These are phyloP conservation scores for Candida sp. DNA, from an alignment of 1,139 yeast genomes.

Conservation along the genomic window DNA sequence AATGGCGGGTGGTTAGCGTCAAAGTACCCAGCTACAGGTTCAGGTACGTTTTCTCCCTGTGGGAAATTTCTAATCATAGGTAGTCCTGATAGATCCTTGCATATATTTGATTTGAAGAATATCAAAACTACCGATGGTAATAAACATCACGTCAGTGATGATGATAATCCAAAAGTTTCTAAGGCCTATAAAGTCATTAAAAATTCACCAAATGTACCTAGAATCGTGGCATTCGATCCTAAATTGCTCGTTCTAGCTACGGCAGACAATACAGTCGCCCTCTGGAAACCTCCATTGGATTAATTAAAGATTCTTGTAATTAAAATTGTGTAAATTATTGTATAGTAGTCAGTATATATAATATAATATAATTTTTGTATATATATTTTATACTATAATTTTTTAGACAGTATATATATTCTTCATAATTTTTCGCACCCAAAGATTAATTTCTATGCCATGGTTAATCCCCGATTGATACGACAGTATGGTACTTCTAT, in stretches of 20 bases:
- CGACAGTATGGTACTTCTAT: not conserved
- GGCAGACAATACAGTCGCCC: constrained; percentile 58
- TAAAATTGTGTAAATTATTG: too few relatives aligned
- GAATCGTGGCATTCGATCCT: constrained; percentile 75
- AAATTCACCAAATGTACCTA: constrained; percentile 43
- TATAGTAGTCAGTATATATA: too few relatives aligned
- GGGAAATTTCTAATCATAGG: constrained; percentile 72
- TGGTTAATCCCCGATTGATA: not conserved
- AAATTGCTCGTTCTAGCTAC: constrained; percentile 73
- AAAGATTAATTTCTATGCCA: too few relatives aligned
- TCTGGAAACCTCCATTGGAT: constrained; percentile 34
- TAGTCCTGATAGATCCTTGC: constrained; percentile 52
- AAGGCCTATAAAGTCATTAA: constrained; percentile 14
- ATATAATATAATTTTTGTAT: too few relatives aligned
- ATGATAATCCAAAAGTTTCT: constrained; percentile 16
- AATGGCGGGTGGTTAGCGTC: constrained; percentile 20
- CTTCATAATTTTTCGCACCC: not conserved
- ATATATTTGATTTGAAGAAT: constrained; percentile 59
- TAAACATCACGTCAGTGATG: constrained; percentile 9
- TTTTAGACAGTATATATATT: too few relatives aligned
- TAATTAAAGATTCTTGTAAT: too few relatives aligned
- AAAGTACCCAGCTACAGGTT: constrained; percentile 53
- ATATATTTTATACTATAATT: too few relatives aligned
- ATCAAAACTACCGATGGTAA: constrained; percentile 27
- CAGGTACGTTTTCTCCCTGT: constrained; percentile 78